These are phyloP conservation scores for Populus tomentosa DNA, from an alignment of 441 rosid genomes.

Conservation along the genomic window DNA sequence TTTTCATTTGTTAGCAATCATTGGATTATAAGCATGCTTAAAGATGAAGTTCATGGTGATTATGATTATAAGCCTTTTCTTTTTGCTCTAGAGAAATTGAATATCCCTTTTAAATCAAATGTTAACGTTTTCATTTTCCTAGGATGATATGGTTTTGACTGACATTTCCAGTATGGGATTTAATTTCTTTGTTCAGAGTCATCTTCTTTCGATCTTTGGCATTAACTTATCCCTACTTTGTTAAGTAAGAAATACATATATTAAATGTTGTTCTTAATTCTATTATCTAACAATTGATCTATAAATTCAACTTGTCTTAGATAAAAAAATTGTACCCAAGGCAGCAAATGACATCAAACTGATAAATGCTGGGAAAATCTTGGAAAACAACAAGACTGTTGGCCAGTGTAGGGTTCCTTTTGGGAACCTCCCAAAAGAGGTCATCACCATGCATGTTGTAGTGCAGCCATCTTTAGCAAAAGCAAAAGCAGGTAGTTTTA, in stretches of 20 bases:
- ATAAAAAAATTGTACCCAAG: slow-evolving; percentile 68
- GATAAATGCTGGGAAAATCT: slow-evolving; percentile 80
- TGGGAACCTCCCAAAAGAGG: slow-evolving; percentile 65
- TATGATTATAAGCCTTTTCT: too few relatives aligned
- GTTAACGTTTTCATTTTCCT: too few relatives aligned
- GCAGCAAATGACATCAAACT: slow-evolving; percentile 72
- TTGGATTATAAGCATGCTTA: too few relatives aligned
- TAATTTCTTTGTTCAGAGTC: too few relatives aligned
- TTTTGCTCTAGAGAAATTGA: too few relatives aligned
- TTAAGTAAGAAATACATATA: too few relatives aligned
- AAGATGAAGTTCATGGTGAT: too few relatives aligned
- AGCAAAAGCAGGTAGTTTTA: slow-evolving; percentile 64
- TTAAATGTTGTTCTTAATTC: not conserved
- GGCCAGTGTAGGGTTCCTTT: slow-evolving; percentile 24
- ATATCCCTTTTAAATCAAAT: too few relatives aligned
- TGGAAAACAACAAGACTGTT: slow-evolving; percentile 82
- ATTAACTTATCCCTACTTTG: too few relatives aligned
- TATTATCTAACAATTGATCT: not conserved
- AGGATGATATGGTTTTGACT: too few relatives aligned
- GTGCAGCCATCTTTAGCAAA: slow-evolving; percentile 73
- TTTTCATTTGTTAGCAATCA: not conserved
- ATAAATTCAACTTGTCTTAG: slow-evolving; percentile 26
- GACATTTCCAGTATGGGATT: too few relatives aligned
- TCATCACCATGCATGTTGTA: slow-evolving; percentile 92
- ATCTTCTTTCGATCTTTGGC: too few relatives aligned